Conservation (phyloP, 225 moss, liverwort and hornwort species). For the Pleurozium schreberi region DNA sequence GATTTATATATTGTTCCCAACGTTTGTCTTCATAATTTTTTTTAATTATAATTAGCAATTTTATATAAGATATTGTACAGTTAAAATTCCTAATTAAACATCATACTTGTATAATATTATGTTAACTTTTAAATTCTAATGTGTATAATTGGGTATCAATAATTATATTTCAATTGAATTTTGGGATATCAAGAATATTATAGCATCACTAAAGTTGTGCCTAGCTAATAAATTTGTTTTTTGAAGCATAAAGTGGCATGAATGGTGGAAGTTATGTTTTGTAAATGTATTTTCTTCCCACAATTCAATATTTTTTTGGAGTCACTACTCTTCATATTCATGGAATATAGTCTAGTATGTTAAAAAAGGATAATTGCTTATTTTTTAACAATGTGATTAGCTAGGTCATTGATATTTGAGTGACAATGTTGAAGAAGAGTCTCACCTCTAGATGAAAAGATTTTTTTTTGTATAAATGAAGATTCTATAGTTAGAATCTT, state of each 20-base stretch:
- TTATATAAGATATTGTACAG: neutral
- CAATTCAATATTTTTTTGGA: too few relatives aligned
- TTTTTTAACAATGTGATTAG: neutral
- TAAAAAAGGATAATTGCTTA: neutral
- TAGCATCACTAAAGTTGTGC: neutral
- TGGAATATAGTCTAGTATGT: neutral
- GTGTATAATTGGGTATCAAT: neutral
- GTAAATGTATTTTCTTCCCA: neutral
- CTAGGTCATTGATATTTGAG: neutral
- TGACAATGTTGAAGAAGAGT: neutral
- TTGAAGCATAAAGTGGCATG: neutral
- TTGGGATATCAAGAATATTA: neutral
- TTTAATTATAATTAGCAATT: neutral
- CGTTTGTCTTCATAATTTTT: neutral
- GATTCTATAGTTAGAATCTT: neutral
- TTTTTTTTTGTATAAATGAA: neutral
- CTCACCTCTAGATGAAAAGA: fast-evolving
- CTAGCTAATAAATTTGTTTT: neutral
- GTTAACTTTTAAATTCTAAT: neutral
- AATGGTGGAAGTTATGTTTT: neutral
- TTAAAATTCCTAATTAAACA: neutral
- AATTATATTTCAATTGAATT: neutral
- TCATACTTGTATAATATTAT: neutral
- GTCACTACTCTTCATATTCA: neutral
- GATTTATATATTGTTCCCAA: neutral